Percentiles rank a stretch among this genome's conserved stretches.
Evolutionary conservation across 2,329 filamentous ascomycete genomes (phyloP).

Genomic region (Sporothrix phasma): DNA sequence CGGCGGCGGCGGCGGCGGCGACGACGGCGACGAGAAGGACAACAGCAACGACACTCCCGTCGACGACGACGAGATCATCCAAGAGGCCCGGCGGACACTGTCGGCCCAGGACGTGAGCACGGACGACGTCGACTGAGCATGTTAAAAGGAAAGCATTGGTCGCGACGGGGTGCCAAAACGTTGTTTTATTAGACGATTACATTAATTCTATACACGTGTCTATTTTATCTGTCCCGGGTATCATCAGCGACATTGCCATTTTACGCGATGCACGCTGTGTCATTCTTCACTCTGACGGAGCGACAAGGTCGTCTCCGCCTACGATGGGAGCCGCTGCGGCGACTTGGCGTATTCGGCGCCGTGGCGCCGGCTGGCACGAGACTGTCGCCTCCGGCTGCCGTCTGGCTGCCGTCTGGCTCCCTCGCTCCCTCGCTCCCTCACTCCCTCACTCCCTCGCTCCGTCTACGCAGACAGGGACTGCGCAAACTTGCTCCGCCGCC

Average conservation of each 20-base stretch:
- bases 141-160: too few relatives aligned
- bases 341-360: too few relatives aligned
- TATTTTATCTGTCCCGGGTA: neutral
- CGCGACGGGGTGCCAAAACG: too few relatives aligned
- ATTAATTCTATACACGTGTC: neutral
- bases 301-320: too few relatives aligned
- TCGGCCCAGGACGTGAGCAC: conserved; percentile 20
- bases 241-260: neutral
- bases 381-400: neutral
- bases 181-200: neutral
- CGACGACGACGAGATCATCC: conserved; percentile 24
- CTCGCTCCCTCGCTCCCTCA: too few relatives aligned
- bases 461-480: conserved; percentile 25
- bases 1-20: neutral
- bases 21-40: neutral
- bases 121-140: conserved; percentile 36
- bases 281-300: too few relatives aligned
- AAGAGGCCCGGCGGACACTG: conserved; percentile 32
- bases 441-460: too few relatives aligned
- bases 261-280: too few relatives aligned
- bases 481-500: conserved; percentile 68
- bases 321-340: too few relatives aligned
- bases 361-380: too few relatives aligned
- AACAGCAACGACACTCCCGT: conserved; percentile 17
- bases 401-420: neutral